A percentile compares a stretch with the other conserved stretches of the same genome.
Evolutionary conservation across 2,329 filamentous ascomycete genomes (phyloP).

Genomic region (Apiospora marii): DNA sequence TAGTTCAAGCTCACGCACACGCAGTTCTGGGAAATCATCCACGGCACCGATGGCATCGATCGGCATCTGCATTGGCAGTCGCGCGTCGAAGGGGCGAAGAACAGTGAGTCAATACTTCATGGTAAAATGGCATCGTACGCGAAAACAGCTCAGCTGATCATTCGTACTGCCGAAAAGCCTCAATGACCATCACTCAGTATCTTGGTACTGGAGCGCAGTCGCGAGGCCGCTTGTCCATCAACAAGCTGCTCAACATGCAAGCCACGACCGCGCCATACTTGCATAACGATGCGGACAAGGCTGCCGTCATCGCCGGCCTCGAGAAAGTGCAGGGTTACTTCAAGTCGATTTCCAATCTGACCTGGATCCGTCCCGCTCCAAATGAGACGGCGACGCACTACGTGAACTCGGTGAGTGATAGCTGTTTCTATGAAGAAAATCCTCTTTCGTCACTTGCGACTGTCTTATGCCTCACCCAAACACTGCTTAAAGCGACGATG

Average conservation of each 20-base stretch:
- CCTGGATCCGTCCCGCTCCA: conserved; percentile 60
- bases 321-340: conserved; percentile 64
- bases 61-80: conserved; percentile 71
- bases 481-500: not conserved
- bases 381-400: conserved; percentile 61
- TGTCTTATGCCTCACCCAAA: not conserved
- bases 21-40: conserved; percentile 63
- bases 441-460: conserved; percentile 30
- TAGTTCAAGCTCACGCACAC: not conserved
- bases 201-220: conserved; percentile 68
- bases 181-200: conserved; percentile 63
- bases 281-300: conserved; percentile 61
- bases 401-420: conserved; percentile 51
- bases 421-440: not conserved
- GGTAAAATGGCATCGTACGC: no score
- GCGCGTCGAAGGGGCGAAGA: conserved; percentile 58
- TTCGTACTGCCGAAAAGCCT: conserved; percentile 38
- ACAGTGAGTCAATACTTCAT: conserved; percentile 29
- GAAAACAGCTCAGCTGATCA: no score
- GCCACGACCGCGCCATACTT: conserved; percentile 67
- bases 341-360: conserved; percentile 59
- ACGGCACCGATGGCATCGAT: conserved; percentile 62
- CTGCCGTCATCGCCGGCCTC: conserved; percentile 66
- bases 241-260: conserved; percentile 61
- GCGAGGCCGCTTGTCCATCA: conserved; percentile 66